Base-by-base conservation (phyloP, 2,329 filamentous ascomycete genomes). In the Xylaria arbuscula region DNA sequence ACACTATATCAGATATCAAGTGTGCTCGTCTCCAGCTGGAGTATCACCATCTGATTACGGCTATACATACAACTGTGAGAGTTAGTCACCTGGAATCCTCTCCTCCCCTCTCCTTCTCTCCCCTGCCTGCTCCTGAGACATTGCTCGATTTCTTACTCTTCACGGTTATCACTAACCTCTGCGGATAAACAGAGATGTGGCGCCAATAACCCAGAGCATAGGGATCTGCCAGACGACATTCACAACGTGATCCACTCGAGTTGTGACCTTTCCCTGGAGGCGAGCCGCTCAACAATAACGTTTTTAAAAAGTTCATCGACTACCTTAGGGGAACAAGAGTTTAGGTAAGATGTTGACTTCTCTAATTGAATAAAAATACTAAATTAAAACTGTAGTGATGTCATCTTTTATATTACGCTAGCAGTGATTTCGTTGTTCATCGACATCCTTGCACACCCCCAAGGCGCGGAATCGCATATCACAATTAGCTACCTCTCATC, bases 181-280 rank as follows among this genome's bases (percentile, higher is more conserved):
- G 28, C 28, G 28, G 5, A 28, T 28, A 28, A 28, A 28, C 28
- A 28, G 40, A 42, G 40, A 42, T 42, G 40, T 17, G 40, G 40
- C 15, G 40, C 40, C 11, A 17, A 42, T 42, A 42, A 42, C 13
- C 40, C 40, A n/a, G 40, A 42, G 15, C 40, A 42, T 17, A 42
- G 40, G 13, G 40, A 42, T 17, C 13, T 42, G 15, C 40, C 40
- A 42, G 40, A 42, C 3, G 40, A 42, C 40, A 42, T 42, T 6
- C 40, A 42, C 13, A 42, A 42, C 40, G 40, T 42, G 5, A 42
- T 42, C 13, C 40, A 42, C 7, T 42, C 40, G 6, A 64, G 66
- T 40, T 68, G 66, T 17, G 61, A 68, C 15, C 60, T 68, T 45
- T 68, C 54, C 3, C 22, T 68, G 11, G 66, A 68, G 22, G 66